Percentiles rank a stretch among this genome's conserved stretches.
phyloP scores from a whole-genome alignment of 2,329 filamentous ascomycete genomes.

The Alternaria incomplexa region DNA sequence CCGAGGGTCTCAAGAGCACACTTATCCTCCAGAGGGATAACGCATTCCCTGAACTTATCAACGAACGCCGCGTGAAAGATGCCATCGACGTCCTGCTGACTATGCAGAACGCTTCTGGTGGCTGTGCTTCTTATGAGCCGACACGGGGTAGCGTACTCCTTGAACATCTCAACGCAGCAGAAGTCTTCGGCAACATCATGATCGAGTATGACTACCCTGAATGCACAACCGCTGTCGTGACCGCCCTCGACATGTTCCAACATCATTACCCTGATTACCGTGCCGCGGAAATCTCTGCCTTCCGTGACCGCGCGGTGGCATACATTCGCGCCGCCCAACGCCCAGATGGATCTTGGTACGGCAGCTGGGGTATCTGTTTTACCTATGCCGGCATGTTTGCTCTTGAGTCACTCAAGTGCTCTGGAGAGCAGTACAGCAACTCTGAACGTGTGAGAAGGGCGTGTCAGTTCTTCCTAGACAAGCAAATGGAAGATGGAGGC shows the following conservation, averaged over 20 bases:
- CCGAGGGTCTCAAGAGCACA: slow-evolving; percentile 86
- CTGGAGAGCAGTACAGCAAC: slow-evolving; percentile 81
- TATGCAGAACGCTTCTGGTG: slow-evolving; percentile 87
- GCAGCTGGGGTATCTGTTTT: slow-evolving; percentile 97
- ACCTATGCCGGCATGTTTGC: slow-evolving; percentile 98
- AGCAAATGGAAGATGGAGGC: slow-evolving; percentile 86
- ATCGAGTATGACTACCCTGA: slow-evolving; percentile 98
- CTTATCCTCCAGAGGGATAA: slow-evolving; percentile 82
- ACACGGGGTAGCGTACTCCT: slow-evolving; percentile 77
- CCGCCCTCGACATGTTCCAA: slow-evolving; percentile 81
- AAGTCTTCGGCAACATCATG: slow-evolving; percentile 98
- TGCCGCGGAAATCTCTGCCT: slow-evolving; percentile 71
- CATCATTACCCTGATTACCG: slow-evolving; percentile 84
- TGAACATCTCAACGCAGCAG: slow-evolving; percentile 90
- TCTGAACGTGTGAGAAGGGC: slow-evolving; percentile 73
- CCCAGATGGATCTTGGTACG: slow-evolving; percentile 93
- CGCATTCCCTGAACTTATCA: slow-evolving; percentile 72
- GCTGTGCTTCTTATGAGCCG: slow-evolving; percentile 88
- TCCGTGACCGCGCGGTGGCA: slow-evolving; percentile 74
- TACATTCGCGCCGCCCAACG: slow-evolving; percentile 85
- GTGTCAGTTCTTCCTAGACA: slow-evolving; percentile 84
- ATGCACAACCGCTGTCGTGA: slow-evolving; percentile 94
- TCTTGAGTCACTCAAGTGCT: slow-evolving; percentile 79
- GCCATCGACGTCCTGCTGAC: slow-evolving; percentile 89
- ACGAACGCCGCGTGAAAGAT: slow-evolving; percentile 80